Evolutionary conservation across 495 filamentous ascomycete genomes (phyloP).

Genomic region (Trichoderma gamsii): DNA sequence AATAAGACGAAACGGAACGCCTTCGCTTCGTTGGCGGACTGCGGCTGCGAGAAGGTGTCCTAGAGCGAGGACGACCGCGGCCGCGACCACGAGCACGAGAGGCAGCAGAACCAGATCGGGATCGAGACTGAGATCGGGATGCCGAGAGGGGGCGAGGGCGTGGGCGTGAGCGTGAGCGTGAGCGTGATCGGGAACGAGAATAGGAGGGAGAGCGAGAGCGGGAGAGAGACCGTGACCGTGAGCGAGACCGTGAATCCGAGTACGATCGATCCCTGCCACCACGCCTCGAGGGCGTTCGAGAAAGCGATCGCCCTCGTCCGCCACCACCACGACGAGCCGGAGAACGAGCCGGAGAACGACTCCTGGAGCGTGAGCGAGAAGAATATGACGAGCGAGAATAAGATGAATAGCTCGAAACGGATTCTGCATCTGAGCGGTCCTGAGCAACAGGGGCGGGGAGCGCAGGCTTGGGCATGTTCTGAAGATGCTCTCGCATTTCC

Average conservation of each 20-base stretch:
- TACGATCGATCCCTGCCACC: constrained; percentile 36
- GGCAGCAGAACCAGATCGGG: not conserved
- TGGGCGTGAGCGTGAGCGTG: too few species aligned
- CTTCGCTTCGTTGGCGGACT: constrained; percentile 23
- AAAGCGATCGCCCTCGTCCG: constrained; percentile 15
- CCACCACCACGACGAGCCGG: constrained; percentile 26
- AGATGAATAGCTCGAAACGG: constrained; percentile 60
- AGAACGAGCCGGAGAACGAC: constrained; percentile 39
- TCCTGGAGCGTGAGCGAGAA: constrained; percentile 39
- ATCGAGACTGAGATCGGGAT: too few species aligned
- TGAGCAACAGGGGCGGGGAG: constrained; percentile 57
- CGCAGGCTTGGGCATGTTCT: constrained; percentile 75
- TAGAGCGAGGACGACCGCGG: constrained; percentile 14
- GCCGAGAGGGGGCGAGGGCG: too few species aligned
- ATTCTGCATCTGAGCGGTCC: constrained; percentile 55
- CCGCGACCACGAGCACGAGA: constrained; percentile 18
- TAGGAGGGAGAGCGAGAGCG: constrained; percentile 30
- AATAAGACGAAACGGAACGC: not conserved
- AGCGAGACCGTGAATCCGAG: constrained; percentile 35
- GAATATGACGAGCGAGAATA: constrained; percentile 53
- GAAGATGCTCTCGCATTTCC: constrained; percentile 84
- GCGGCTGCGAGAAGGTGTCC: constrained; percentile 8
- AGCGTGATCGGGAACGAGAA: constrained; percentile 21
- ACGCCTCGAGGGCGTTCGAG: constrained; percentile 21
- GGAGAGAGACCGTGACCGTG: constrained; percentile 28